Percentiles rank a stretch among this genome's conserved stretches.
Evolutionary conservation across 345 rosid species (phyloP).

Genomic region (Linum tenue): DNA sequence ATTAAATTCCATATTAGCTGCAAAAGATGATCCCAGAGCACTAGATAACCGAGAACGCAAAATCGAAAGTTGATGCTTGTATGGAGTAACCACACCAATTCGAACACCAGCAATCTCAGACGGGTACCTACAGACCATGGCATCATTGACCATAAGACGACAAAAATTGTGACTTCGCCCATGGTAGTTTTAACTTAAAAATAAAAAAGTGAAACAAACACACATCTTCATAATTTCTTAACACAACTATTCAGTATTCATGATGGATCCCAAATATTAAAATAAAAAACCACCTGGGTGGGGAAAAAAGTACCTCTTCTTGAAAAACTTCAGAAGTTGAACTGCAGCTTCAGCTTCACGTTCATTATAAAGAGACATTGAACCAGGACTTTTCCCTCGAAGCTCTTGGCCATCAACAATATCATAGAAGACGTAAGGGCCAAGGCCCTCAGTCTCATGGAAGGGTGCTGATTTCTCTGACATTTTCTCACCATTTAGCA

Average conservation of each 20-base stretch:
- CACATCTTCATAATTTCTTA: no score
- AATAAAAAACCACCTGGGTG: not conserved
- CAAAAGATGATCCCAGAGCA: conserved; percentile 67
- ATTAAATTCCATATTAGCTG: conserved; percentile 77
- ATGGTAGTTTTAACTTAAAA: no score
- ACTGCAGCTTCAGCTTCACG: conserved; percentile 87
- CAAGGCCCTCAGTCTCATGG: conserved; percentile 56
- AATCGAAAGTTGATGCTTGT: conserved; percentile 71
- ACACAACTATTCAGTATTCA: no score
- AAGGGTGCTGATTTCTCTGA: conserved; percentile 58
- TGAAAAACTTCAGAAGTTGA: conserved; percentile 60
- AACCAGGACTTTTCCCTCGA: conserved; percentile 63
- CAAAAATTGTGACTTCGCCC: not conserved
- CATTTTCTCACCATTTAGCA: conserved; percentile 68
- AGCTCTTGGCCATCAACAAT: conserved; percentile 74
- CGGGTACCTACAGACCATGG: conserved; percentile 42
- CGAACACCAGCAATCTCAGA: conserved; percentile 69
- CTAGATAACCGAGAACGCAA: conserved; percentile 63
- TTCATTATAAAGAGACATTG: conserved; percentile 68
- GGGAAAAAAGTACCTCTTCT: conserved; percentile 42
- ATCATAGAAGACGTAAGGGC: conserved; percentile 81
- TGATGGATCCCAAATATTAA: no score
- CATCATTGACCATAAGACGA: not conserved
- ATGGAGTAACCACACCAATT: conserved; percentile 85
- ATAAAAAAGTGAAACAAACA: no score